phyloP scores from a whole-genome alignment of 2,329 filamentous ascomycete genomes.

The Emmonsiellopsis sp. region DNA sequence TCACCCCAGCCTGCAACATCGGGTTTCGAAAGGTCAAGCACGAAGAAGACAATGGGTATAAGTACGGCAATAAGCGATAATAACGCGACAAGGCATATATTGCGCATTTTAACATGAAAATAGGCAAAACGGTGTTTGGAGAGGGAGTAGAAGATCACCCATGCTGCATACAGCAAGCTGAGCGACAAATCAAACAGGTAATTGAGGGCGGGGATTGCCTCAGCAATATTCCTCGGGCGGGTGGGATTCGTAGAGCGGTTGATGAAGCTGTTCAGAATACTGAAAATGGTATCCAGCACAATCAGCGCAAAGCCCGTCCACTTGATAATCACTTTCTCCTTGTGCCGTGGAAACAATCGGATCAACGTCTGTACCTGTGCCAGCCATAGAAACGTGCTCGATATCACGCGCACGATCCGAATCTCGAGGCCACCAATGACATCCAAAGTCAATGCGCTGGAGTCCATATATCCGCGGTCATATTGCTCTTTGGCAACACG shows the following conservation, averaged over 20 bases:
- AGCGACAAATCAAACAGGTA: conserved; percentile 85
- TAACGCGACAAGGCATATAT: conserved; percentile 70
- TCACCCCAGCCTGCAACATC: conserved; percentile 88
- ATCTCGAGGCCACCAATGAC: conserved; percentile 81
- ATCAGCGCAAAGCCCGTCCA: conserved; percentile 96
- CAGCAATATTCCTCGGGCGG: conserved; percentile 67
- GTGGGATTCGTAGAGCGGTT: conserved; percentile 35
- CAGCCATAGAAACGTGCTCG: conserved; percentile 92
- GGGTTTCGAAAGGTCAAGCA: conserved; percentile 77
- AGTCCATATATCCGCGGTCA: conserved; percentile 67
- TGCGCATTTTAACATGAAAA: conserved; percentile 83
- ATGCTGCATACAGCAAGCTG: conserved; percentile 79
- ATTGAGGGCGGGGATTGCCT: conserved; percentile 81
- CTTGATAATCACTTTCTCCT: conserved; percentile 97
- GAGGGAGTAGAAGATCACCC: conserved; percentile 89
- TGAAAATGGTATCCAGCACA: conserved; percentile 81
- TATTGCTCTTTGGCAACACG: conserved; percentile 76
- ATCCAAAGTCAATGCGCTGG: conserved; percentile 60
- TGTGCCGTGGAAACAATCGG: conserved; percentile 86
- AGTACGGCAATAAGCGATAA: conserved; percentile 74
- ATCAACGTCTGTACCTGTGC: conserved; percentile 96
- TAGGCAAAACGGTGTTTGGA: conserved; percentile 87
- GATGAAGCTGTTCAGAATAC: conserved; percentile 78
- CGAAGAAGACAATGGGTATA: conserved; percentile 86
- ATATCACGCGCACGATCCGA: conserved; percentile 83